Evolutionary conservation across 2,329 filamentous ascomycete species (phyloP), one percentile per base, ranked within the genome.

Genomic region (Ceratocystiopsis minuta): DNA sequence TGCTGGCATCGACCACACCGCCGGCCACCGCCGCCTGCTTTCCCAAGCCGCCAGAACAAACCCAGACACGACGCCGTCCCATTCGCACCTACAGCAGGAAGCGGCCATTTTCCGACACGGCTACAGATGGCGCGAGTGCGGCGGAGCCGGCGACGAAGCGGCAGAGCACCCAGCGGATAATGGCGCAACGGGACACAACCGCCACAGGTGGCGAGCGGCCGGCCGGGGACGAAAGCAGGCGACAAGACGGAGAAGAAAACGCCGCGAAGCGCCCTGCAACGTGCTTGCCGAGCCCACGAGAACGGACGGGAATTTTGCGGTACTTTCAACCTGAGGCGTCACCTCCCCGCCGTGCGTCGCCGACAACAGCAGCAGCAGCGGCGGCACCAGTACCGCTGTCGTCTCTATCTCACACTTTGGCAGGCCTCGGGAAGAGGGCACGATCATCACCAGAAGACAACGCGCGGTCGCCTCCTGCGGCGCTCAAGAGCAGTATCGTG

Each of bases 81-180:
- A 28, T 28, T 28, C 32, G 48, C 13, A 49, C 48, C 4, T 49
- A 49, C 33, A 43, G 48, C 40, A 46, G 48, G 44, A 49, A 49
- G 16, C 44, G 45, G 15, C 33, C 44, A 9, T 36, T 42, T 1
- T 18, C 39, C 10, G 41, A 39, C 16, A 33, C 13, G 15, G 20
- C 14, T 4, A 10, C 24, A 28, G 24, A 28, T 6, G 24, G 24
- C 34, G 24, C 13, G 34, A 41, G 24, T 6, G 7, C 24, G 11
- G 39, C 31, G 17, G 32, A 18, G 35, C 13, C 38, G 38, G 14
- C 32, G 16, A n/a, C 36, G n/a, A 24, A n/a, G 32, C 32, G 32
- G 32, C 32, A 15, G 32, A 33, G 11, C 13, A 33, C 13, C 6
- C 6, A 6, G 24, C 24, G 24, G 32, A 33, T n/a, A n/a, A n/a